Conservation (phyloP, 176 grass and related monocot genomes). For the Phoenix dactylifera region DNA sequence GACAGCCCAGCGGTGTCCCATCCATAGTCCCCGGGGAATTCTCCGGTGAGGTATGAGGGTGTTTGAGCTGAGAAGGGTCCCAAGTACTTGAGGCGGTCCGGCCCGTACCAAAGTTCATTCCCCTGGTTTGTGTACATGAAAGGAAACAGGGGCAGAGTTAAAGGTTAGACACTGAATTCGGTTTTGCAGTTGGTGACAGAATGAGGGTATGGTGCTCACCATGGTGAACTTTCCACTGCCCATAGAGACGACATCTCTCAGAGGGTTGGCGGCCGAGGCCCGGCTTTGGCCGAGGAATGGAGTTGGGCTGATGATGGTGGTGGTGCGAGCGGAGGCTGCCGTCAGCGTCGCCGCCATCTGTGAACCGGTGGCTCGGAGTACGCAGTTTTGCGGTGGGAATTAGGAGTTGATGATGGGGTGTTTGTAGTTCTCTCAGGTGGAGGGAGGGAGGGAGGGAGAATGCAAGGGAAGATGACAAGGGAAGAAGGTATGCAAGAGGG, state of each 20-base stretch:
- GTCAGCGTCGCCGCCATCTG: conserved; percentile 53
- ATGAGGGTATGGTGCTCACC: conserved; percentile 14
- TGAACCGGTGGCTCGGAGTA: not conserved
- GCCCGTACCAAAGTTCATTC: conserved; percentile 76
- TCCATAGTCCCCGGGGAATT: conserved; percentile 90
- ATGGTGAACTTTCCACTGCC: conserved; percentile 59
- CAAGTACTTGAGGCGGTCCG: conserved; percentile 84
- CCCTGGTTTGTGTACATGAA: conserved; percentile 7
- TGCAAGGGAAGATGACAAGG: not conserved
- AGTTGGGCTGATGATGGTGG: conserved; percentile 12
- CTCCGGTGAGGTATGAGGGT: conserved; percentile 75
- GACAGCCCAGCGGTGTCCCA: conserved; percentile 93
- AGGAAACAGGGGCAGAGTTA: too few relatives aligned
- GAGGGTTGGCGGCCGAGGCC: conserved; percentile 22
- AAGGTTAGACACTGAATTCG: too few relatives aligned
- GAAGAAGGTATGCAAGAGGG: not conserved
- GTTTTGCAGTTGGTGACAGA: too few relatives aligned
- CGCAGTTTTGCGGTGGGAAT: not conserved
- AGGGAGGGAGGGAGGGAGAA: too few relatives aligned
- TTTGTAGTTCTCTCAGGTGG: conserved; percentile 1
- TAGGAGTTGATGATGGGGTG: not conserved
- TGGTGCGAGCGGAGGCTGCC: conserved; percentile 43
- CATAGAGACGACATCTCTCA: conserved; percentile 43
- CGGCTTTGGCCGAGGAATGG: conserved; percentile 64
- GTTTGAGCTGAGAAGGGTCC: conserved; percentile 88